Conservation (phyloP, 306 rosid species). For the Leucaena leucocephala region DNA sequence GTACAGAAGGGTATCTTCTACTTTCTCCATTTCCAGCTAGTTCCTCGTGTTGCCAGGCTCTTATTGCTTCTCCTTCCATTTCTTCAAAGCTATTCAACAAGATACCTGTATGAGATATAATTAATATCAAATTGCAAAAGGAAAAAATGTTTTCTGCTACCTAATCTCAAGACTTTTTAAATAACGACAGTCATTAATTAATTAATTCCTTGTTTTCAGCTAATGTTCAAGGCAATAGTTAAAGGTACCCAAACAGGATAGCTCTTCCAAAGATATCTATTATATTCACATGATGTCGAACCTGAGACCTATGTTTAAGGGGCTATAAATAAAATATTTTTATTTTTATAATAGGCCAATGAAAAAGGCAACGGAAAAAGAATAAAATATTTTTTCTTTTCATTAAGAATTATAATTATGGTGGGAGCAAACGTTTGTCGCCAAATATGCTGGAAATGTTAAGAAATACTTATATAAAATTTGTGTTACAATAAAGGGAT, state of each 20-base stretch:
- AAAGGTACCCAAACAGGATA: too few relatives aligned
- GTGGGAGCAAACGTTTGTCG: not conserved
- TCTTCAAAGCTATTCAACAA: slow-evolving; percentile 3
- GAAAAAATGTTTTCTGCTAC: not conserved
- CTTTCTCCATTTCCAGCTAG: not conserved
- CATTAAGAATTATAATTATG: too few relatives aligned
- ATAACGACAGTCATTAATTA: not conserved
- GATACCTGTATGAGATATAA: not conserved
- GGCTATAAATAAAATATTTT: too few relatives aligned
- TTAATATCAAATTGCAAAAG: not conserved
- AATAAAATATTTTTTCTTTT: too few relatives aligned
- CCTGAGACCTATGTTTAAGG: too few relatives aligned
- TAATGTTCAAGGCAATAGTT: too few relatives aligned
- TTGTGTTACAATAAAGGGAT: too few relatives aligned
- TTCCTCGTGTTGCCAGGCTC: not conserved
- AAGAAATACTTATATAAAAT: too few relatives aligned
- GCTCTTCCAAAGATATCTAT: too few relatives aligned
- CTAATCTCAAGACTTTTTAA: not conserved
- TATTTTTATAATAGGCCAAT: too few relatives aligned
- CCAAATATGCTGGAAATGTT: not conserved
- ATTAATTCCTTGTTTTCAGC: not conserved
- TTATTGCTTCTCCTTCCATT: slow-evolving; percentile 12
- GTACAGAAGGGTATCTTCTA: not conserved
- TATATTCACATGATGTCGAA: too few relatives aligned
- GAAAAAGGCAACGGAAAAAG: not conserved